Percentiles rank a stretch among this genome's conserved stretches.
phyloP scores from a whole-genome alignment of 805 yeast genomes.

The Candida yuanshanica region DNA sequence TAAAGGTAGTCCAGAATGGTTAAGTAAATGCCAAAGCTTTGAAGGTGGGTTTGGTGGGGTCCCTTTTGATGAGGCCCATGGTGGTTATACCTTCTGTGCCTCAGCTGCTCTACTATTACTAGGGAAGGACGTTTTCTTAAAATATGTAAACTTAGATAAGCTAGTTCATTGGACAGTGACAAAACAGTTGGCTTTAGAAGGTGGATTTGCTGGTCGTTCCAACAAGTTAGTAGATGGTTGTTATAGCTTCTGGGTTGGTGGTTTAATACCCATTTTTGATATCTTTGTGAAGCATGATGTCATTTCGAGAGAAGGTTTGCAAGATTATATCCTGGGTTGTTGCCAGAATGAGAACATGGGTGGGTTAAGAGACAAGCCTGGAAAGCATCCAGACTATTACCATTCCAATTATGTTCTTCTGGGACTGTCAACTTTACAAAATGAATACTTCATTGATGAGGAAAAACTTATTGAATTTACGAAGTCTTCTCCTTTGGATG shows the following conservation, averaged over 20 bases:
- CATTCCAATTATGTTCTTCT: slow-evolving; percentile 82
- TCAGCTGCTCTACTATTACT: slow-evolving; percentile 54
- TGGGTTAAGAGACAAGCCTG: slow-evolving; percentile 89
- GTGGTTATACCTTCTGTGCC: slow-evolving; percentile 94
- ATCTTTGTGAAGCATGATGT: slow-evolving; percentile 34
- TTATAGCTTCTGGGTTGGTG: slow-evolving; percentile 95
- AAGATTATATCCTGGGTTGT: slow-evolving; percentile 65
- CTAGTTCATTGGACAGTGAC: slow-evolving; percentile 62
- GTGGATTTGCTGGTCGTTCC: slow-evolving; percentile 85
- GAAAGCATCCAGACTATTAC: slow-evolving; percentile 72
- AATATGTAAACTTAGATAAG: slow-evolving; percentile 39
- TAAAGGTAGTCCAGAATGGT: slow-evolving; percentile 51
- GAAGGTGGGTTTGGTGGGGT: slow-evolving; percentile 95
- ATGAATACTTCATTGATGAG: slow-evolving; percentile 8
- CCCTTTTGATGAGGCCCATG: slow-evolving; percentile 88
- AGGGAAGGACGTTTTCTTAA: slow-evolving; percentile 28
- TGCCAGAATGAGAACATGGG: slow-evolving; percentile 59
- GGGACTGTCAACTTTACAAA: slow-evolving; percentile 47
- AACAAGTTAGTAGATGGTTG: slow-evolving; percentile 96
- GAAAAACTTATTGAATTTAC: slow-evolving; percentile 1
- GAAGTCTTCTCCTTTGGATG: slow-evolving; percentile 2
- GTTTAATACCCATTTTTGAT: slow-evolving; percentile 59
- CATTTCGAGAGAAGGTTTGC: slow-evolving; percentile 52
- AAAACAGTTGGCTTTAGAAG: slow-evolving; percentile 71
- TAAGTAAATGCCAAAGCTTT: slow-evolving; percentile 71